A percentile compares a stretch with the other conserved stretches of the same genome.
Evolutionary conservation across 2,329 filamentous ascomycete species (phyloP).

Genomic region (Fusarium odoratissimum): DNA sequence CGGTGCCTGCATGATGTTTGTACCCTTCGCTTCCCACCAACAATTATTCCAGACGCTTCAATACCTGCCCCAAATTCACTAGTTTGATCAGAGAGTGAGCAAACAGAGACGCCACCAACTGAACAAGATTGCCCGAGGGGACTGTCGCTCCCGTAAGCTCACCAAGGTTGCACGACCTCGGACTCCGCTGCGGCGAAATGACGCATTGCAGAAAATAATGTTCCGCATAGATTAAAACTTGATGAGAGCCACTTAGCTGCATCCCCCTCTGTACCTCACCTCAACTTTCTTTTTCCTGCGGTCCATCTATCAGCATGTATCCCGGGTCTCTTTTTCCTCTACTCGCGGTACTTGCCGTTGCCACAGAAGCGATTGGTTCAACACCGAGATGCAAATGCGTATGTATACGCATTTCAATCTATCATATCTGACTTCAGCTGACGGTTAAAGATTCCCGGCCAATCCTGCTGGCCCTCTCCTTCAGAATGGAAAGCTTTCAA

Average conservation of each 20-base stretch:
- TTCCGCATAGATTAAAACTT: slow-evolving; percentile 5
- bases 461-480: slow-evolving; percentile 25
- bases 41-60: background rate
- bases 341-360: background rate
- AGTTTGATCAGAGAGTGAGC: background rate
- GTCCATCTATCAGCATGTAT: background rate
- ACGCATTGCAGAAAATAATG: background rate
- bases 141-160: background rate
- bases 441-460: slow-evolving; percentile 16
- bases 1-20: background rate
- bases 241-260: background rate
- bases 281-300: background rate
- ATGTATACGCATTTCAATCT: background rate
- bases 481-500: slow-evolving; percentile 15
- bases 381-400: slow-evolving; percentile 23
- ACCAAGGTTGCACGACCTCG: background rate
- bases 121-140: background rate
- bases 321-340: background rate
- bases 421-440: background rate
- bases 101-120: background rate
- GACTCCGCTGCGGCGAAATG: background rate
- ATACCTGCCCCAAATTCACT: background rate
- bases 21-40: background rate
- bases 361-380: background rate
- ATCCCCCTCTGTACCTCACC: background rate